Evolutionary conservation across 805 yeast genomes (phyloP).

Genomic region (Myxozyma monticola): DNA sequence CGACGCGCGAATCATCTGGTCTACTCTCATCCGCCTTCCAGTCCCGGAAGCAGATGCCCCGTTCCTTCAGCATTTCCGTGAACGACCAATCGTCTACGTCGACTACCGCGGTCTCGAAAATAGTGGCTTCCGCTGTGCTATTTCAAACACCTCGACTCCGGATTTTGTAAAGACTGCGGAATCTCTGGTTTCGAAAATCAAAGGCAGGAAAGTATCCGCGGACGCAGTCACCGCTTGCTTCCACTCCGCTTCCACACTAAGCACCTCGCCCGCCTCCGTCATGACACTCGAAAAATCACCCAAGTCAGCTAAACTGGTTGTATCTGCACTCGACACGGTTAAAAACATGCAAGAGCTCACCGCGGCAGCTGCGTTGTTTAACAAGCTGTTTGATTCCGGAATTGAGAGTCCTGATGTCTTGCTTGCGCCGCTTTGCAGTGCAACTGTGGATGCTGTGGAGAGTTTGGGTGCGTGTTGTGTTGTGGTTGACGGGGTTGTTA

Average conservation of each 20-base stretch:
- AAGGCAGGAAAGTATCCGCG: conserved; percentile 10
- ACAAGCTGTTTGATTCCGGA: conserved; percentile 17
- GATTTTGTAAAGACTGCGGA: conserved; percentile 1
- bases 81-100: conserved; percentile 25
- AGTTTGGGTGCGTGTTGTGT: conserved; percentile 17
- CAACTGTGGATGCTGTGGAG: conserved; percentile 10
- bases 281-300: conserved; percentile 13
- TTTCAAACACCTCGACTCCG: conserved; percentile 2
- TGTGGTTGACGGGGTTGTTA: conserved; percentile 7
- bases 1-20: conserved; percentile 32
- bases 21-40: conserved; percentile 21
- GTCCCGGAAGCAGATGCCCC: conserved; percentile 5
- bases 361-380: conserved; percentile 7
- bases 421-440: conserved; percentile 5
- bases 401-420: conserved; percentile 28
- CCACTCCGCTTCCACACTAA: conserved; percentile 10
- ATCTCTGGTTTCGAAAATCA: neutral
- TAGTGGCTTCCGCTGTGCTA: conserved; percentile 23
- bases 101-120: conserved; percentile 28
- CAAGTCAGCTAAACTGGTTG: neutral
- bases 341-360: conserved; percentile 15
- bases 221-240: conserved; percentile 7
- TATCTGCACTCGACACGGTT: conserved; percentile 19
- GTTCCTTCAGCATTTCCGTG: conserved; percentile 17
- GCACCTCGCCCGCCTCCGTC: conserved; percentile 8